Base-by-base conservation (phyloP, 805 yeast species). In the Kregervanrija fluxuum region DNA sequence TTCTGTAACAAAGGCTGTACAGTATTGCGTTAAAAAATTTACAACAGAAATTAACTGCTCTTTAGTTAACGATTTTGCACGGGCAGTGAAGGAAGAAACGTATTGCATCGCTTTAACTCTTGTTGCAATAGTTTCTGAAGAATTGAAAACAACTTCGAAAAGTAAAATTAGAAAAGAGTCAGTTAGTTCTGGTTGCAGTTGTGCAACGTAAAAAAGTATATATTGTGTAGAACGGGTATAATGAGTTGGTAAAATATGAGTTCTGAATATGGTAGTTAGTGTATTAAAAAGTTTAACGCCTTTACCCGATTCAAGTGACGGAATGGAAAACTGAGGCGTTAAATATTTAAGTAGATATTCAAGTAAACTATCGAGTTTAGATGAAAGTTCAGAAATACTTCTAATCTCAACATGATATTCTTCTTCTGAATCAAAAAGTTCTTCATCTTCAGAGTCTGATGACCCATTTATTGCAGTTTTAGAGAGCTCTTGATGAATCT, bases 101-200 rank as follows among this genome's bases (percentile, higher is more conserved):
- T 93, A 91, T 64, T 93, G 98, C 75, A 90, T 75, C 3, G 96
- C 85, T 67, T 90, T 90, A 52, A 88, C 79, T 53, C 95, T 76
- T 51, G 80, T 82, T 44, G 86, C 48, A 33, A 80, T 67, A 22
- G 79, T 74, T 60, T 85, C 89, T 37, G 70, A 68, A 9, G 81
- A 74, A 42, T 81, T 76, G 60, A 93, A 82, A 3, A 95, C 87
- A 35, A 84, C 76, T 57, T 91, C 97, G 37, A 91, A 80, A 52
- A 93, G 69, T 35, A 85, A 70, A 2, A 85, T 95, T 53, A 91
- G 65, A 59, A 79, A 91, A 11, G 95, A 83, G 54, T 91, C 98
- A 59, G 86, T 77, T 47, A 91, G 70, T 56, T 86, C 95, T 4
- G 82, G 79, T 55, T 85, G 86, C 47, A 80, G 78, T 62, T 90